Evolutionary conservation across 2,329 filamentous ascomycete species (phyloP).

Genomic region (Botrytis aclada): DNA sequence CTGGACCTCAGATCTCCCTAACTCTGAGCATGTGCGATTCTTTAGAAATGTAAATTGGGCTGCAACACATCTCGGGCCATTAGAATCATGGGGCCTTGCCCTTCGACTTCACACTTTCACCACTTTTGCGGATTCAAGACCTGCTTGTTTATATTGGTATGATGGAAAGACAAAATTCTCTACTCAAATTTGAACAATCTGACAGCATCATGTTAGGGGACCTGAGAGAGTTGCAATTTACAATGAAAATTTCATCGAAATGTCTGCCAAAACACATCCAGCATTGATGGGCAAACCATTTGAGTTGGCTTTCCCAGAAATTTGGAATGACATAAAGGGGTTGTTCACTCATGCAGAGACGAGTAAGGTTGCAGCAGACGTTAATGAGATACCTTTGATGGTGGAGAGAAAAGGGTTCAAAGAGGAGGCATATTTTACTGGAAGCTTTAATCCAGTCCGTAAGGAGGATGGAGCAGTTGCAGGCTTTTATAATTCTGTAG

Average conservation of each 20-base stretch:
- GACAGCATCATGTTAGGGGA: constrained; percentile 25
- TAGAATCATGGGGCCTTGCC: constrained; percentile 26
- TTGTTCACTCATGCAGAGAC: constrained; percentile 27
- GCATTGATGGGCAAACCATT: constrained; percentile 29
- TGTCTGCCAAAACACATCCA: constrained; percentile 31
- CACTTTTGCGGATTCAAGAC: constrained; percentile 29
- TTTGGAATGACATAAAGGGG: constrained; percentile 23
- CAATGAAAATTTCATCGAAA: constrained; percentile 30
- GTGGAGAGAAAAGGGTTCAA: constrained; percentile 29
- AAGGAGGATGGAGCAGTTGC: constrained; percentile 28
- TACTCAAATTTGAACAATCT: not conserved
- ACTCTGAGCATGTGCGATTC: constrained; percentile 27
- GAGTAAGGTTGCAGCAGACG: constrained; percentile 25
- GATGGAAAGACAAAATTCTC: not conserved
- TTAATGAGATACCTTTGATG: constrained; percentile 31
- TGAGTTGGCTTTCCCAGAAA: constrained; percentile 26
- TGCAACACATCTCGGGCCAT: constrained; percentile 26
- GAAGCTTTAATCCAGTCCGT: constrained; percentile 33
- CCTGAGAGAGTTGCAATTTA: constrained; percentile 31
- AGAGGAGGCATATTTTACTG: constrained; percentile 34
- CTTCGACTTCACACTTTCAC: constrained; percentile 29
- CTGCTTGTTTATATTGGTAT: constrained; percentile 31
- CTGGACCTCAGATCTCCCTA: constrained; percentile 28
- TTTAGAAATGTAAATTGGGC: constrained; percentile 31
- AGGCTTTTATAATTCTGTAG: constrained; percentile 30